phyloP scores from a whole-genome alignment of 2,329 filamentous ascomycete genomes.

The Macroventuria anomochaeta region DNA sequence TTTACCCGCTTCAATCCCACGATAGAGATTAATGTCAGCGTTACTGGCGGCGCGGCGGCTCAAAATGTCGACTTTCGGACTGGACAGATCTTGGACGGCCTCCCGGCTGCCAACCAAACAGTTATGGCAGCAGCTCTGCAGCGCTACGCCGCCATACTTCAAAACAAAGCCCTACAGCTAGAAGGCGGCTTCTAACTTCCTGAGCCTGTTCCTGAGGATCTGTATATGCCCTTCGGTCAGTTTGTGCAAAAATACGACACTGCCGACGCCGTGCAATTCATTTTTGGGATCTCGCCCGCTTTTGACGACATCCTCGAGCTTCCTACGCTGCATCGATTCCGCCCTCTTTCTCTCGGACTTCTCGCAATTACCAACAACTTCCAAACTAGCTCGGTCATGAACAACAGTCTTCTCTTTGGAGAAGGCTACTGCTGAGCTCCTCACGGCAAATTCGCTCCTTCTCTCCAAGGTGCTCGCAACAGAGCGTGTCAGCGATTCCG shows the following conservation, averaged over 20 bases:
- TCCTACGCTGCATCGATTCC: conserved; percentile 47
- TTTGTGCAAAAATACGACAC: conserved; percentile 59
- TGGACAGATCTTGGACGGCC: conserved; percentile 20
- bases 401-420: conserved; percentile 35
- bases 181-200: conserved; percentile 55
- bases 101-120: conserved; percentile 6
- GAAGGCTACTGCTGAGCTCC: conserved; percentile 17
- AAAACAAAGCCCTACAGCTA: conserved; percentile 21
- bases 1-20: conserved; percentile 25
- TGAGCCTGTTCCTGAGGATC: conserved; percentile 54
- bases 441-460: conserved; percentile 9
- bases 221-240: conserved; percentile 58
- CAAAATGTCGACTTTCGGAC: conserved; percentile 42
- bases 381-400: conserved; percentile 21
- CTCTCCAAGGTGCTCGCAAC: conserved; percentile 38
- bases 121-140: conserved; percentile 18
- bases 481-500: conserved; percentile 17
- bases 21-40: background rate
- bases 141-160: conserved; percentile 33
- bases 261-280: conserved; percentile 50
- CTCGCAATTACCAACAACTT: conserved; percentile 6
- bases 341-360: conserved; percentile 9
- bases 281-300: conserved; percentile 23
- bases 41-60: background rate
- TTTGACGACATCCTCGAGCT: conserved; percentile 50